phyloP scores from a whole-genome alignment of 495 filamentous ascomycete genomes.

The Neurospora sp. region DNA sequence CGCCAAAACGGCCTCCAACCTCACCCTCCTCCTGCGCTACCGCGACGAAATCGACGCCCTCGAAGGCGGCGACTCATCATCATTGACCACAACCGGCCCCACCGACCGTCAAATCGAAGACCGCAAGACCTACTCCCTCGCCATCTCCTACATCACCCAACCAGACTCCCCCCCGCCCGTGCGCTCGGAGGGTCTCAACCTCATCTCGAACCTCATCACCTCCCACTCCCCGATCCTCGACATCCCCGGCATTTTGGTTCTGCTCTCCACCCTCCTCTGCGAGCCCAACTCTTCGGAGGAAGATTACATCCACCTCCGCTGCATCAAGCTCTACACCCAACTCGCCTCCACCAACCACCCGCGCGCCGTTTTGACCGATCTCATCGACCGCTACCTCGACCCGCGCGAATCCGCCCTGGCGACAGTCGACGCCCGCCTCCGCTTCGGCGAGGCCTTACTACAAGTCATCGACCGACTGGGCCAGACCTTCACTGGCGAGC shows the following conservation, averaged over 20 bases:
- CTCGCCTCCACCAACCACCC: slow-evolving; percentile 31
- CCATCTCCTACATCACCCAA: slow-evolving; percentile 58
- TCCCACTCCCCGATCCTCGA: slow-evolving; percentile 56
- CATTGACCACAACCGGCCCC: background rate
- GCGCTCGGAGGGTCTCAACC: slow-evolving; percentile 65
- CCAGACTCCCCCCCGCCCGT: slow-evolving; percentile 63
- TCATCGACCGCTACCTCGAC: slow-evolving; percentile 63
- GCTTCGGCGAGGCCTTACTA: slow-evolving; percentile 63
- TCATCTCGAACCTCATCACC: slow-evolving; percentile 55
- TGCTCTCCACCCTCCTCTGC: slow-evolving; percentile 52
- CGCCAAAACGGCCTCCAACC: slow-evolving; percentile 44
- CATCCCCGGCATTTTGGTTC: slow-evolving; percentile 54
- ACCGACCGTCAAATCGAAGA: slow-evolving; percentile 47
- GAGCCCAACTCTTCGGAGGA: slow-evolving; percentile 45
- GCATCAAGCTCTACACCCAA: slow-evolving; percentile 57
- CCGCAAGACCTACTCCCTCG: slow-evolving; percentile 59
- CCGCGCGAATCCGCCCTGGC: slow-evolving; percentile 36
- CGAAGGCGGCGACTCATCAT: background rate
- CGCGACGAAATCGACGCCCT: slow-evolving; percentile 35
- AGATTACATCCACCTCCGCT: slow-evolving; percentile 65
- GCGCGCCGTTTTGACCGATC: slow-evolving; percentile 50
- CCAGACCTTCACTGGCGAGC: slow-evolving; percentile 48
- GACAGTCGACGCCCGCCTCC: slow-evolving; percentile 55
- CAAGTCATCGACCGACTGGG: slow-evolving; percentile 59
- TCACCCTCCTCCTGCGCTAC: slow-evolving; percentile 48